Base-by-base conservation (phyloP, 176 grass and related monocot species). In the Otatea glauca region DNA sequence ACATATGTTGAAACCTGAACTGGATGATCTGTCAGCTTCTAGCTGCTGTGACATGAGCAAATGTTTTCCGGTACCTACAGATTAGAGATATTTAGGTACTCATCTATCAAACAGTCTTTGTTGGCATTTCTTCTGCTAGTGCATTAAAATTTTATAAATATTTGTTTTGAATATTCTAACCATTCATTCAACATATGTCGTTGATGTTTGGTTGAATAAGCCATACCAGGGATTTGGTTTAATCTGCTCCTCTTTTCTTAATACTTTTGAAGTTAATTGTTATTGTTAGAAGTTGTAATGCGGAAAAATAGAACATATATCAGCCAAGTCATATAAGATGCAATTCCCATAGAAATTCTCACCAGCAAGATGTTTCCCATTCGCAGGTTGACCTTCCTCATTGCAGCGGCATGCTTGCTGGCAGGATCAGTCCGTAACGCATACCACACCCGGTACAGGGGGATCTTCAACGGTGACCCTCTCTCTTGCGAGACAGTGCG, bases 401-500 rank as follows among this genome's bases (percentile, higher is more conserved):
- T 98, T 23, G 91, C 96, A 0, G 96, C 88, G 83, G 79, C 85
- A 4, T 98, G 89, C 81, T 81, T 98, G 72, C 58, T 98, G 20
- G 96, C 93, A 7, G 96, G 92, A 73, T 91, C 96, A 14, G 88
- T 95, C 20, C 91, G 79, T 24, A 98, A 98, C 37, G 96, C 96
- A 0, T 95, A 95, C 83, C 96, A 98, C 89, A 98, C 93, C 60
- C 84, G 90, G 41, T 95, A 98, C 85, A 90, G 93, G 82, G 86
- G 86, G 5, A 27, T 87, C 35, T 93, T 80, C 17, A 67, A 62
- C 1, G 88, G 87, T 0, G 55, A 90, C 0, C 9, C 83, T 0
- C 83, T 92, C 39, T 92, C 96, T 9, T 98, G 96, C n/a, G 89
- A 95, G 82, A 95, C 88, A 1, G 49, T 98, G 76, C 91, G 96